Base-by-base conservation (phyloP, 1,284 basidiomycete species). In the Apiotrichum sp. region DNA sequence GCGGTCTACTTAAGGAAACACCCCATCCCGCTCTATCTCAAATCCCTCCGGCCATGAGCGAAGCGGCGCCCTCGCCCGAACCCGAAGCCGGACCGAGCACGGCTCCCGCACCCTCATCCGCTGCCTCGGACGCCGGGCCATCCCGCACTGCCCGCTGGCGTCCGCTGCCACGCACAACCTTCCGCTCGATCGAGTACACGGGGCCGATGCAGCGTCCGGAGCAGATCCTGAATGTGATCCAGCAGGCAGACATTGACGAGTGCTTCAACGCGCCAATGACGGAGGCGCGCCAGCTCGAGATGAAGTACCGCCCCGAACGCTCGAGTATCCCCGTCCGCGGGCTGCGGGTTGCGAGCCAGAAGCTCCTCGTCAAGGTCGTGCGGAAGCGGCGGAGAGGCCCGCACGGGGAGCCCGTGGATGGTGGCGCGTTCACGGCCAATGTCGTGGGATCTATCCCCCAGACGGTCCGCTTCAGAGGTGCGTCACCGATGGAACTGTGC, bases 391-490 rank as follows among this genome's bases (percentile, higher is more conserved):
- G 64, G 52, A 72, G 65, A 45, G 53, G 50, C 10, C 11, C 32
- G 11, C 6, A 13, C 5, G 51, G 44, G 3, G 47, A 44, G 11
- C 22, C 36, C 41, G 75, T 78, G 32, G 71, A 72, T n/a, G 62
- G 80, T 36, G 63, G 80, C 32, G 84, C 93, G 63, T 98, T 90
- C 72, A 87, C 82, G 1, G 81, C 86, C 5, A 84, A 90, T 61
- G 81, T 87, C 0, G 72, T 90, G 1, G 95, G 93, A 0, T 76
- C 86, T 13, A 81, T 89, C 22, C 79, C 84, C 1, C 89, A 88
- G 75, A 91, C 91, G 1, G 86, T 87, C 40, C 82, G 95, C 43
- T 98, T 98, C 77, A 82, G 93, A 75, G 86, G 92, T 93, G 66
- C 75, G 86, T 76, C 3, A 8, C 7, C 29, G 13, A 5, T 35